Evolutionary conservation across 352 stramenopile species (phyloP).

Genomic region (Globisporangium perplexum): DNA sequence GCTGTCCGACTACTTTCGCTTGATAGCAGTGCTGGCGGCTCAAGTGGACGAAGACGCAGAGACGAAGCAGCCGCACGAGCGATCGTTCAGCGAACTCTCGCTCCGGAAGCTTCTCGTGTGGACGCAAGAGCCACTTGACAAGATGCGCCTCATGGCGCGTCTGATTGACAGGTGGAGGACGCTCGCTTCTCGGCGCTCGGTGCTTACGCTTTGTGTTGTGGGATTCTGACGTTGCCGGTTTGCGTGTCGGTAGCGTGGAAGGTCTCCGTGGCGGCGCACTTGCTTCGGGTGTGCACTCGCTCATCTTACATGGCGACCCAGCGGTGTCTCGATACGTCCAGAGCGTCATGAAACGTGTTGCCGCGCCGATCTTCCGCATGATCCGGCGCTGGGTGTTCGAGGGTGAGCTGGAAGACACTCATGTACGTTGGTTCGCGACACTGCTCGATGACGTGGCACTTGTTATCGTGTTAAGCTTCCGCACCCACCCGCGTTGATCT

Average conservation of each 20-base stretch:
- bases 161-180: constrained; percentile 68
- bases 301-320: constrained; percentile 89
- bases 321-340: constrained; percentile 63
- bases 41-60: constrained; percentile 86
- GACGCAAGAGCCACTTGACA: constrained; percentile 84
- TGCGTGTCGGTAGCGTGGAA: constrained; percentile 46
- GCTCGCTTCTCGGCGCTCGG: neutral
- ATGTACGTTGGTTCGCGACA: constrained; percentile 48
- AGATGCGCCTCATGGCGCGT: constrained; percentile 86
- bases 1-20: constrained; percentile 89
- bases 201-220: neutral
- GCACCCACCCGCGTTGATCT: neutral
- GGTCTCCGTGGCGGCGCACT: constrained; percentile 84
- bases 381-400: constrained; percentile 87
- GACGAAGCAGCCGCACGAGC: constrained; percentile 37
- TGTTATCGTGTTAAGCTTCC: neutral
- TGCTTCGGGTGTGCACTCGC: constrained; percentile 86
- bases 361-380: constrained; percentile 81
- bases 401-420: constrained; percentile 78
- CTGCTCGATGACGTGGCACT: neutral
- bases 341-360: constrained; percentile 73
- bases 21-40: constrained; percentile 89
- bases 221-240: neutral
- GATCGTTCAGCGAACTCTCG: constrained; percentile 59
- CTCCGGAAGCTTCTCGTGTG: constrained; percentile 88